Evolutionary conservation across 192 early-diverging fungal species (phyloP), one percentile per base, ranked within the genome.

Genomic region (Coemansia sp.): DNA sequence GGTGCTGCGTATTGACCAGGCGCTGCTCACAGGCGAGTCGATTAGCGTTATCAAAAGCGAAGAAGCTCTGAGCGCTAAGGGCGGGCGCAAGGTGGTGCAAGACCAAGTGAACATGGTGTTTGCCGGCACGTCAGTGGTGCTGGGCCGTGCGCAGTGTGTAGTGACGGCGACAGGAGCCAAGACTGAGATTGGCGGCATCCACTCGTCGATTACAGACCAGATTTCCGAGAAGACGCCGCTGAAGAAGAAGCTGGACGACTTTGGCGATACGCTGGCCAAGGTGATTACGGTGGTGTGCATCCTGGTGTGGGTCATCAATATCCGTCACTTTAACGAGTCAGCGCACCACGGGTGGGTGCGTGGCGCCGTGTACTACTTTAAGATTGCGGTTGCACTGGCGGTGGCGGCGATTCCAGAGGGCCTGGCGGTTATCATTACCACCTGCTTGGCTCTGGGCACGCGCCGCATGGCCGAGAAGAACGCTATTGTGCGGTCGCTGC

Each of bases 341-440:
- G 74, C 88, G 40, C 90, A 91, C 78, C 85, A 90, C 64, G 93
- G 92, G 34, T 98, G 94, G 96, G 60, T 98, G 60, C 88, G 90
- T 66, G 96, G 97, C 58, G 94, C 94, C 51, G 83, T 99, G 57
- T 97, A 98, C 82, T 97, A 97, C 84, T 99, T 99, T 81, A 98
- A 97, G 83, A 98, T 97, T 48, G 97, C 96, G 22, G 95, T 99
- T 53, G 96, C 97, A 2, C 84, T 99, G 56, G 97, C 96, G 34
- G 96, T 99, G 21, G 96, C 97, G 55, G 96, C 95, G 44, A 99
- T 99, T 72, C 97, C 97, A 64, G 97, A 99, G 84, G 97, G 97
- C 58, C 83, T 99, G 31, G 91, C 93, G n/a, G 97, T 94, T 37
- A 93, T 99, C 62, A 98, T 98, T 64, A 99, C 97, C 17, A 95